These are phyloP conservation scores for Geotrichum histeridarum DNA, from an alignment of 1,139 yeast genomes.

Conservation along the genomic window DNA sequence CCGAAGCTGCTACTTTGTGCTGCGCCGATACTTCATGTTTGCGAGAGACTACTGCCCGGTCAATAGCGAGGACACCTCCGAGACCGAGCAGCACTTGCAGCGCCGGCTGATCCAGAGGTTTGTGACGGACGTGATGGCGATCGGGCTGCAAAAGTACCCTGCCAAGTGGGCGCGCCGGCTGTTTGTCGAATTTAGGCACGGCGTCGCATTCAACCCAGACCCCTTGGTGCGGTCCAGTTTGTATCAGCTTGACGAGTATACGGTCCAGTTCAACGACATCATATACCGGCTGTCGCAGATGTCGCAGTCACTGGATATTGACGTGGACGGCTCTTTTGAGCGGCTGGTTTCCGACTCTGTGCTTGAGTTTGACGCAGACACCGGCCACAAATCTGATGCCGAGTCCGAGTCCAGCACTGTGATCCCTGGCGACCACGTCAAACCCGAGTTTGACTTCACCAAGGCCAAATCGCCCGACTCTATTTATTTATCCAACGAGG, in stretches of 20 bases:
- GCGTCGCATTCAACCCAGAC: slow-evolving; percentile 23
- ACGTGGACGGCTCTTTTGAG: slow-evolving; percentile 43
- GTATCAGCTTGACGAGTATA: slow-evolving; percentile 23
- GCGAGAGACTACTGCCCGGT: slow-evolving; percentile 56
- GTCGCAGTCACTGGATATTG: slow-evolving; percentile 58
- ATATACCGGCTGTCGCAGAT: slow-evolving; percentile 48
- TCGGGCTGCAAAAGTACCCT: slow-evolving; percentile 36
- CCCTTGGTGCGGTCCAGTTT: slow-evolving; percentile 22
- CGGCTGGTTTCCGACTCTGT: slow-evolving; percentile 26
- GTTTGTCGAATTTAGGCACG: slow-evolving; percentile 30
- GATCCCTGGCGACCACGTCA: slow-evolving; percentile 9
- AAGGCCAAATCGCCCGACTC: slow-evolving; percentile 14
- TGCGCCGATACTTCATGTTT: slow-evolving; percentile 60
- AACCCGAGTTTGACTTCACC: slow-evolving; percentile 21
- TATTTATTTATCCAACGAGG: slow-evolving; percentile 30
- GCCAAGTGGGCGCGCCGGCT: slow-evolving; percentile 35
- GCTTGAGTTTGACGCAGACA: slow-evolving; percentile 11
- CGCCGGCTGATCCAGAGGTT: slow-evolving; percentile 43
- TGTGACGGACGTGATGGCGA: slow-evolving; percentile 45
- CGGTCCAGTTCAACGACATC: slow-evolving; percentile 32
- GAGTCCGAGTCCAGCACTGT: slow-evolving; percentile 19
- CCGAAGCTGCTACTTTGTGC: slow-evolving; percentile 42
- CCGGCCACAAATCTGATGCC: slow-evolving; percentile 14
- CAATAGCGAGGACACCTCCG: slow-evolving; percentile 39
- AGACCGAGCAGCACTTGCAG: slow-evolving; percentile 35